A percentile compares a stretch with the other conserved stretches of the same genome.
Evolutionary conservation across 495 filamentous ascomycete genomes (phyloP).

Genomic region (Penicillium coffeae): DNA sequence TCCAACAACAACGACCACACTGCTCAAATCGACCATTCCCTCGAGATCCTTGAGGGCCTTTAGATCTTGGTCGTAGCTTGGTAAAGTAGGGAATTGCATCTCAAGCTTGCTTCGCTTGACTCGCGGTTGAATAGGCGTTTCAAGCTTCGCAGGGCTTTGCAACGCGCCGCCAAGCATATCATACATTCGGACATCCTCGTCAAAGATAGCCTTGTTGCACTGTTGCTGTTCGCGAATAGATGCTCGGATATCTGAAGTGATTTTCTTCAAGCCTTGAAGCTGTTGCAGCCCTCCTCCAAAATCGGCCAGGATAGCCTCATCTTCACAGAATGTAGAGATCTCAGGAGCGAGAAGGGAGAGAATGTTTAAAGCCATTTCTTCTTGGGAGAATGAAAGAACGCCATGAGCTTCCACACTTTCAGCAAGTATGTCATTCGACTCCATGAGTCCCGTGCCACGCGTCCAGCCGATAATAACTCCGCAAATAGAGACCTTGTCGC

Average conservation of each 20-base stretch:
- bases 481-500: constrained; percentile 95
- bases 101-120: constrained; percentile 97
- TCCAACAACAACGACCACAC: constrained; percentile 94
- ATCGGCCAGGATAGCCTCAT: constrained; percentile 93
- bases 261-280: constrained; percentile 93
- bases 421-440: constrained; percentile 94
- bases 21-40: constrained; percentile 97
- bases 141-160: no score
- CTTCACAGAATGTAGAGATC: constrained; percentile 93
- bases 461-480: constrained; percentile 99
- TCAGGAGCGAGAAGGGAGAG: constrained; percentile 93
- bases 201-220: constrained; percentile 87
- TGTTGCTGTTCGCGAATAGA: constrained; percentile 89
- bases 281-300: constrained; percentile 96
- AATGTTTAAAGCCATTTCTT: constrained; percentile 99
- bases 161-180: no score
- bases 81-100: constrained; percentile 87
- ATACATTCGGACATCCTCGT: no score
- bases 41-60: constrained; percentile 85
- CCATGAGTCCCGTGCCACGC: constrained; percentile 96
- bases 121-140: constrained; percentile 87
- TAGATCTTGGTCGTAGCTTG: constrained; percentile 87
- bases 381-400: constrained; percentile 96
- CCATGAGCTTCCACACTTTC: constrained; percentile 95
- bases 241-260: constrained; percentile 89